Evolutionary conservation across 495 filamentous ascomycete species (phyloP).

Genomic region (Aspergillus bertholletiae): DNA sequence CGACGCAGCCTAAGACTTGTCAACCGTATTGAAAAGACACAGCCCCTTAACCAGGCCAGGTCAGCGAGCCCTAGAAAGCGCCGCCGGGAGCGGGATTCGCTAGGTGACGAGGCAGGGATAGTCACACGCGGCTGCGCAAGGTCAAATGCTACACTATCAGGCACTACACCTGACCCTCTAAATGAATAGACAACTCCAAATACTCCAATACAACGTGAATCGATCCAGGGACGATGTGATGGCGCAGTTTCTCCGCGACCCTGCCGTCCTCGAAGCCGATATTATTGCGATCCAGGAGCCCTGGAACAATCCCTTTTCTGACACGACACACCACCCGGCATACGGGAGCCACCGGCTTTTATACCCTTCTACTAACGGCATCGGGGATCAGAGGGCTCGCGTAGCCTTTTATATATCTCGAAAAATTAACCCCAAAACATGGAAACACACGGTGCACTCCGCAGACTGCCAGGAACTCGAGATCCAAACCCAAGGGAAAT

Average conservation of each 20-base stretch:
- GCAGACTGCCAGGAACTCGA: slow-evolving; percentile 1
- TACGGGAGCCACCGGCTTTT: slow-evolving; percentile 9
- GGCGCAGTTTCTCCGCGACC: slow-evolving; percentile 16
- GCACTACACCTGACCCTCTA: too few species aligned
- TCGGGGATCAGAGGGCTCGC: neutral
- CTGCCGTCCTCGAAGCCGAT: slow-evolving; percentile 5
- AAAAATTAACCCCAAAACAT: neutral
- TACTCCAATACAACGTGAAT: slow-evolving; percentile 17
- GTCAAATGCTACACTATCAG: too few species aligned
- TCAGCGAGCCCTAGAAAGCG: too few species aligned
- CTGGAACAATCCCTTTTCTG: slow-evolving; percentile 12
- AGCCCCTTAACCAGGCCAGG: too few species aligned
- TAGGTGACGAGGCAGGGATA: too few species aligned
- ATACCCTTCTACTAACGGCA: slow-evolving; percentile 1
- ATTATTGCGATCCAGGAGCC: slow-evolving; percentile 22
- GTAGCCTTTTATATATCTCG: slow-evolving; percentile 9
- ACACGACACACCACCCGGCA: slow-evolving; percentile 16
- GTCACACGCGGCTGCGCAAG: too few species aligned
- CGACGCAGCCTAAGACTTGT: too few species aligned
- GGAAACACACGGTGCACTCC: neutral
- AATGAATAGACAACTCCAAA: too few species aligned
- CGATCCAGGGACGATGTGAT: slow-evolving; percentile 17
- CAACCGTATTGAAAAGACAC: too few species aligned
- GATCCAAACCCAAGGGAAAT: neutral
- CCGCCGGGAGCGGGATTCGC: too few species aligned